Conservation (phyloP, 2,329 filamentous ascomycete genomes). For the Aspergillus latus region DNA sequence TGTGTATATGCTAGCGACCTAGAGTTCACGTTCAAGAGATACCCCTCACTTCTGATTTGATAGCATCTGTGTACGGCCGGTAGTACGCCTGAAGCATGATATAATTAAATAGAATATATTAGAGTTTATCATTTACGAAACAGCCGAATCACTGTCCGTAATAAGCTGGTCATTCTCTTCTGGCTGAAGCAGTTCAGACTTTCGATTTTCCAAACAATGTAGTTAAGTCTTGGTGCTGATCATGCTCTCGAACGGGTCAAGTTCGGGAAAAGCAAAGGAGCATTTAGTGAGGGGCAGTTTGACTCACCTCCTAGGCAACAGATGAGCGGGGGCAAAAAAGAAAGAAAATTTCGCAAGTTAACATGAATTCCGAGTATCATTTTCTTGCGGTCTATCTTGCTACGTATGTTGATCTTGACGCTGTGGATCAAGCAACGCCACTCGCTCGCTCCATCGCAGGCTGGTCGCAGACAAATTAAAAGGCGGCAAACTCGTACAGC, state of each 20-base stretch:
- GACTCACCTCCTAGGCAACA: conserved; percentile 10
- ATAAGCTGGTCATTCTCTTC: not conserved
- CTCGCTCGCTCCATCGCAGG: conserved; percentile 22
- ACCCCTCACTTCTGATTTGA: conserved; percentile 6
- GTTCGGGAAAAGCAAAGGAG: conserved; percentile 6
- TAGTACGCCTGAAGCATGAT: no score
- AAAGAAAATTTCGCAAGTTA: conserved; percentile 10
- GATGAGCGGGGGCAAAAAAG: conserved; percentile 11
- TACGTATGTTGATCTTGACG: conserved; percentile 15
- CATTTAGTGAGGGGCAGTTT: conserved; percentile 15
- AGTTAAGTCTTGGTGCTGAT: conserved; percentile 3
- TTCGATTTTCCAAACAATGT: not conserved
- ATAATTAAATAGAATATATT: no score
- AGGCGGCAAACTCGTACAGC: conserved; percentile 14
- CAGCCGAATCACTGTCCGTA: not conserved
- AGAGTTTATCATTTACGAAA: not conserved
- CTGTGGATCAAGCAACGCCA: conserved; percentile 23
- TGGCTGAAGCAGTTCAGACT: not conserved
- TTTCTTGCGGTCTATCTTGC: conserved; percentile 4
- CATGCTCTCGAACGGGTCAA: not conserved
- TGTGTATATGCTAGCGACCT: conserved; percentile 2
- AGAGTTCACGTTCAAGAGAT: not conserved
- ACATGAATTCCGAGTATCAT: conserved; percentile 5
- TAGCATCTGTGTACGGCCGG: not conserved
- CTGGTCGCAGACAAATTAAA: conserved; percentile 19